Percentiles rank a stretch among this genome's conserved stretches.
phyloP scores from a whole-genome alignment of 768 basidiomycete species.

The Tubosaeta sp. region DNA sequence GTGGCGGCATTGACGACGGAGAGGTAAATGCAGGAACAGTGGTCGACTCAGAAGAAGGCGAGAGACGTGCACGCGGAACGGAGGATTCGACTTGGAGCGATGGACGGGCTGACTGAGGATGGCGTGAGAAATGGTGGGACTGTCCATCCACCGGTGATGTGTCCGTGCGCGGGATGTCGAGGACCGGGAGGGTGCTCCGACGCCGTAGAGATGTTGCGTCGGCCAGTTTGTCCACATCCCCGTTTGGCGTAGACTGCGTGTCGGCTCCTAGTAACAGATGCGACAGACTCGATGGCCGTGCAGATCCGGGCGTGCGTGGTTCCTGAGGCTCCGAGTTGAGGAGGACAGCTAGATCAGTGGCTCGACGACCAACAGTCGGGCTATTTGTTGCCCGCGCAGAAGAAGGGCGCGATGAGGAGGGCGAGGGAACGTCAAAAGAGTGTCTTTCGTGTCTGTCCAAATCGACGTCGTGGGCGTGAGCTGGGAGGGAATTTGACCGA shows the following conservation, averaged over 20 bases:
- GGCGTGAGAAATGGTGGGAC: conserved; percentile 25
- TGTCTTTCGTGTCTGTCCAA: conserved; percentile 25
- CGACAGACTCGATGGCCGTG: conserved; percentile 42
- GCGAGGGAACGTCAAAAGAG: conserved; percentile 34
- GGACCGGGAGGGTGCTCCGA: conserved; percentile 28
- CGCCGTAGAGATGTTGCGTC: conserved; percentile 27
- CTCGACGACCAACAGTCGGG: conserved; percentile 53
- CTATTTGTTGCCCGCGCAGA: conserved; percentile 35
- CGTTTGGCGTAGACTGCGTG: conserved; percentile 19
- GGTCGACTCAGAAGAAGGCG: conserved; percentile 32
- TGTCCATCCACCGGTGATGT: conserved; percentile 16
- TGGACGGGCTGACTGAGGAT: conserved; percentile 18
- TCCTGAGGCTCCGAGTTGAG: conserved; percentile 59
- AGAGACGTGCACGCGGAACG: conserved; percentile 30
- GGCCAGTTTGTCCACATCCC: conserved; percentile 26
- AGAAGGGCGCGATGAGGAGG: conserved; percentile 34
- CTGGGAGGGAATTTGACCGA: conserved; percentile 37
- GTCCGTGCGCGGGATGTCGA: conserved; percentile 32
- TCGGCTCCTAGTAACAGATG: conserved; percentile 35
- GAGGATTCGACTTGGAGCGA: conserved; percentile 23
- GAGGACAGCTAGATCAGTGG: conserved; percentile 73
- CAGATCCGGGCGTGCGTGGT: conserved; percentile 33
- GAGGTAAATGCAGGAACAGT: conserved; percentile 27
- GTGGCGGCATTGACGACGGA: conserved; percentile 32
- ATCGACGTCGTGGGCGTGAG: conserved; percentile 24